Percentiles rank a stretch among this genome's conserved stretches.
Evolutionary conservation across 2,329 filamentous ascomycete species (phyloP).

Genomic region (Microcyclosporella mali): DNA sequence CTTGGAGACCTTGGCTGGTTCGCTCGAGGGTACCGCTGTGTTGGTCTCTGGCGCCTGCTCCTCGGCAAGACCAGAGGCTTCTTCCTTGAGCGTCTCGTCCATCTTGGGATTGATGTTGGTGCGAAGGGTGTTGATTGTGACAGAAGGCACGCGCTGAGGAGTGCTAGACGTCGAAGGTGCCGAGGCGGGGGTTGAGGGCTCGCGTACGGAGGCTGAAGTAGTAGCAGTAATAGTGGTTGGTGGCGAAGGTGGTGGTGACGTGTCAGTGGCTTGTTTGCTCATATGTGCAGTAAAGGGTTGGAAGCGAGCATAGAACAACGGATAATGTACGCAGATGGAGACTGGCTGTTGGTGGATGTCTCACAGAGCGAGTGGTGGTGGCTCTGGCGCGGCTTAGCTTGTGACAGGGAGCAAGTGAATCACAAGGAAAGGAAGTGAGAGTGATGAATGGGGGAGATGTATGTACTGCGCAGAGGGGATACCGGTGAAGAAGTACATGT

Average conservation of each 20-base stretch:
- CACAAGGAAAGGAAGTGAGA: too few relatives aligned
- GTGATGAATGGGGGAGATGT: too few relatives aligned
- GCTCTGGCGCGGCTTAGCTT: too few relatives aligned
- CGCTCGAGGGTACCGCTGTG: constrained; percentile 4
- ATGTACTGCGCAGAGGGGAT: too few relatives aligned
- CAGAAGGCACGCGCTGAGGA: constrained; percentile 11
- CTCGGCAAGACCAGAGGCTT: constrained; percentile 13
- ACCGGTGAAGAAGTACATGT: too few relatives aligned
- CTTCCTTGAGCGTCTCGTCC: constrained; percentile 22
- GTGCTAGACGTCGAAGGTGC: constrained; percentile 24
- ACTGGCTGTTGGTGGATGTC: too few relatives aligned
- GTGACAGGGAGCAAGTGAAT: too few relatives aligned
- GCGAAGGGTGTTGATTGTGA: constrained; percentile 15
- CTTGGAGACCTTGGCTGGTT: constrained; percentile 14
- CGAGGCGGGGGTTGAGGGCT: constrained; percentile 19
- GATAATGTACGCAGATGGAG: too few relatives aligned
- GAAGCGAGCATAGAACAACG: too few relatives aligned
- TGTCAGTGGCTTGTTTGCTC: constrained; percentile 22
- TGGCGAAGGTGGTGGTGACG: constrained; percentile 17
- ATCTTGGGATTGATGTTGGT: constrained; percentile 19
- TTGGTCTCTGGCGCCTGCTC: constrained; percentile 10
- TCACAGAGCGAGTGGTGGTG: too few relatives aligned
- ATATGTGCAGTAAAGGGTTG: constrained; percentile 47
- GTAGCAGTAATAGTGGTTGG: too few relatives aligned
- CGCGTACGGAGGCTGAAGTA: constrained; percentile 14